A percentile compares a stretch with the other conserved stretches of the same genome.
Conservation (phyloP, 768 basidiomycete genomes). For the Crucibulum laeve region DNA sequence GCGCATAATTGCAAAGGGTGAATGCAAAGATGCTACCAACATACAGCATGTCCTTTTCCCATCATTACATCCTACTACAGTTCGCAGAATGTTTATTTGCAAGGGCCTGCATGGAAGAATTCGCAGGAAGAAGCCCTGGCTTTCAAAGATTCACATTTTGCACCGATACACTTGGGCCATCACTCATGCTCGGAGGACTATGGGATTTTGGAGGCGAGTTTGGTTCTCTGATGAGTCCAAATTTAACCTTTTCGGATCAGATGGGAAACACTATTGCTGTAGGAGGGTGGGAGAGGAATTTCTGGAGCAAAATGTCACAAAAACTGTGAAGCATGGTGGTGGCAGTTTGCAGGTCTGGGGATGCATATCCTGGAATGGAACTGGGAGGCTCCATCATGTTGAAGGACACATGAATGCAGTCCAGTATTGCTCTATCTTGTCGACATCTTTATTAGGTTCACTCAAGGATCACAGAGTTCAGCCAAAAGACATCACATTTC, state of each 20-base stretch:
- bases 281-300: conserved; percentile 14
- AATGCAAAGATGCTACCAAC: conserved; percentile 1
- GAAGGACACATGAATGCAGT: conserved; percentile 21
- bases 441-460: no score
- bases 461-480: no score
- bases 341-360: conserved; percentile 27
- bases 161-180: conserved; percentile 5
- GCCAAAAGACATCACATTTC: no score
- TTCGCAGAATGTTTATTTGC: conserved; percentile 5
- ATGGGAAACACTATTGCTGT: conserved; percentile 16
- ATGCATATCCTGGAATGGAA: conserved; percentile 18
- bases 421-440: no score
- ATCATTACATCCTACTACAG: background rate
- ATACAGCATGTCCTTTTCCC: conserved; percentile 4
- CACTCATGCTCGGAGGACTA: conserved; percentile 14
- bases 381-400: conserved; percentile 14
- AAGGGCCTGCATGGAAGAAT: conserved; percentile 7
- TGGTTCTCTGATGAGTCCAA: conserved; percentile 26
- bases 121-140: conserved; percentile 2
- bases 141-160: background rate
- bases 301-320: conserved; percentile 8
- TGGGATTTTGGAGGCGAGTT: conserved; percentile 21
- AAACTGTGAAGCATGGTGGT: conserved; percentile 23
- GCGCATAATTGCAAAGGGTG: no score
- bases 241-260: conserved; percentile 23